Conservation (phyloP, 192 early-diverging fungal genomes). For the Diversispora eburnea region DNA sequence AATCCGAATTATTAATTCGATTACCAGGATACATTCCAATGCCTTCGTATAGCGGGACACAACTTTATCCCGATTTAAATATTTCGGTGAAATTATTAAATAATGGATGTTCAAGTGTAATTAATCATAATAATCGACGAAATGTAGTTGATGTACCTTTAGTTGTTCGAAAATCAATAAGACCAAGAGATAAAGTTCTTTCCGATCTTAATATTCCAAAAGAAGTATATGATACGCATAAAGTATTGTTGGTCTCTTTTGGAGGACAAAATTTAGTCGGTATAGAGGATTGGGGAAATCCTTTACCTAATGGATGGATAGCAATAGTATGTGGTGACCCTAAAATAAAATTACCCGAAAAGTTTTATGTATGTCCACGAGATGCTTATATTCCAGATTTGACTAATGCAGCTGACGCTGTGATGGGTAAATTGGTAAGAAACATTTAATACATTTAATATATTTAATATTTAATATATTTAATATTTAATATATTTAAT, state of each 20-base stretch:
- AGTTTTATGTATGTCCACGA: conserved; percentile 49
- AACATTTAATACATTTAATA: background rate
- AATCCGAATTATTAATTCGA: conserved; percentile 48
- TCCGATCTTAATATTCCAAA: conserved; percentile 44
- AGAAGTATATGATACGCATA: conserved; percentile 42
- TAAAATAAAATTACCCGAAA: conserved; percentile 31
- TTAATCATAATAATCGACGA: conserved; percentile 10
- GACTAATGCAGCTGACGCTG: conserved; percentile 54
- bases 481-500: background rate
- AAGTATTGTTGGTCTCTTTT: conserved; percentile 52
- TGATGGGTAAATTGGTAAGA: conserved; percentile 57
- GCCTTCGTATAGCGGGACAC: conserved; percentile 49
- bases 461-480: background rate
- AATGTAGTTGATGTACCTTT: conserved; percentile 55
- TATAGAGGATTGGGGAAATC: conserved; percentile 45
- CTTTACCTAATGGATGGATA: conserved; percentile 54
- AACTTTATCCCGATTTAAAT: conserved; percentile 21
- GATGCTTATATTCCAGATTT: conserved; percentile 61
- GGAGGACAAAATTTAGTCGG: conserved; percentile 48
- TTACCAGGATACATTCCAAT: conserved; percentile 57
- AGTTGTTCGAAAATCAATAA: conserved; percentile 50
- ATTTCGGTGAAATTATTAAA: conserved; percentile 5
- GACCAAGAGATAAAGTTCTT: conserved; percentile 43
- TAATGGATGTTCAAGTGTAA: background rate
- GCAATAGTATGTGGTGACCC: conserved; percentile 55